Conservation (phyloP, 2,329 filamentous ascomycete species). For the Phialophora macrospora region DNA sequence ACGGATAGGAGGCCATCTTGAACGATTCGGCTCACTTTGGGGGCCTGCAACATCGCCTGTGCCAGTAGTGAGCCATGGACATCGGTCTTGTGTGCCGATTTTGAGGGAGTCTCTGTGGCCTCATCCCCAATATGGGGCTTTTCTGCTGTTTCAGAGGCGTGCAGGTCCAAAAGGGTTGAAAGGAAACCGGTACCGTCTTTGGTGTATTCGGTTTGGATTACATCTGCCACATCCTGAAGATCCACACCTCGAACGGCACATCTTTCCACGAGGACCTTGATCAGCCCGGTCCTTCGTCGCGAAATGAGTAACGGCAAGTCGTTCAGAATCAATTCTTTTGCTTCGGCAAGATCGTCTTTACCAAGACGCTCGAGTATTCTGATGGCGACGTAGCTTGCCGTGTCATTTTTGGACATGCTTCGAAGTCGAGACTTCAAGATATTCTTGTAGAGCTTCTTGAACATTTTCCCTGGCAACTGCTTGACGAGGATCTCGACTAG, state of each 20-base stretch:
- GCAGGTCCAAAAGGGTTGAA: slow-evolving; percentile 64
- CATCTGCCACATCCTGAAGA: slow-evolving; percentile 59
- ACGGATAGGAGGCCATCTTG: slow-evolving; percentile 72
- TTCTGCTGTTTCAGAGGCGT: slow-evolving; percentile 46
- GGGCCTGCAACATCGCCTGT: slow-evolving; percentile 75
- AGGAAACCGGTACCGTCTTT: slow-evolving; percentile 58
- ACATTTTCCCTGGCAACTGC: slow-evolving; percentile 81
- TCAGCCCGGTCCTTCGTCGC: slow-evolving; percentile 75
- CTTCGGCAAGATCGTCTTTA: slow-evolving; percentile 80
- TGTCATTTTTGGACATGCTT: slow-evolving; percentile 83
- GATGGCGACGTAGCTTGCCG: slow-evolving; percentile 85
- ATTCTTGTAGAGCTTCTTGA: slow-evolving; percentile 82
- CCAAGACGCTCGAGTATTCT: slow-evolving; percentile 80
- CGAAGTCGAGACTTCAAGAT: slow-evolving; percentile 80
- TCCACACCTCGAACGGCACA: slow-evolving; percentile 71
- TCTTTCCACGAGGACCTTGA: slow-evolving; percentile 82
- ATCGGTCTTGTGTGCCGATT: slow-evolving; percentile 34
- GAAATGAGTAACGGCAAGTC: slow-evolving; percentile 75
- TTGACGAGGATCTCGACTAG: slow-evolving; percentile 85
- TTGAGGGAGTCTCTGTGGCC: slow-evolving; percentile 52
- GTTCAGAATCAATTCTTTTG: slow-evolving; percentile 72
- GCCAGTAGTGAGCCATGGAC: slow-evolving; percentile 83
- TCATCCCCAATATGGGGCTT: slow-evolving; percentile 55
- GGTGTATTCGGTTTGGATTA: slow-evolving; percentile 63
- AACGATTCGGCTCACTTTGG: slow-evolving; percentile 72